Evolutionary conservation across 805 yeast genomes (phyloP).

Genomic region (Cyberlindnera misumaiensis): DNA sequence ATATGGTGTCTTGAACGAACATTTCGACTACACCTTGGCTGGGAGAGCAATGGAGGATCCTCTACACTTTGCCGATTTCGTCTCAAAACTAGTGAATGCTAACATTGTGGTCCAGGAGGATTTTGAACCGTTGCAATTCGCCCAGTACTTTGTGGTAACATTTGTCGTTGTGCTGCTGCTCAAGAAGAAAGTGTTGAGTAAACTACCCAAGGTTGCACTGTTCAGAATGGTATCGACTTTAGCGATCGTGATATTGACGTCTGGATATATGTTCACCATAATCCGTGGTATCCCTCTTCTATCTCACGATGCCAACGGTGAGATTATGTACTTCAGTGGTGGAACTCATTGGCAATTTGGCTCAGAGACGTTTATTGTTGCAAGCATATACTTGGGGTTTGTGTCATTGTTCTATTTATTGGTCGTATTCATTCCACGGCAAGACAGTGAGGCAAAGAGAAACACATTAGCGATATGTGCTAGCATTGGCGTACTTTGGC

Average conservation of each 20-base stretch:
- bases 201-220: constrained; percentile 20
- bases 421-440: constrained; percentile 29
- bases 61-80: constrained; percentile 45
- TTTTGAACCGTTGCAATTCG: constrained; percentile 37
- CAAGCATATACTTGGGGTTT: constrained; percentile 41
- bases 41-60: constrained; percentile 29
- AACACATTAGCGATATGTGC: constrained; percentile 5
- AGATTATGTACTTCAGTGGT: constrained; percentile 54
- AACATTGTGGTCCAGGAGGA: constrained; percentile 36
- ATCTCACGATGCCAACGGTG: constrained; percentile 42
- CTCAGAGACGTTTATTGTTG: constrained; percentile 50
- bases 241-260: constrained; percentile 37
- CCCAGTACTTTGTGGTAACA: constrained; percentile 38
- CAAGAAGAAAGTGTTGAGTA: constrained; percentile 39
- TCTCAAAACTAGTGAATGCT: constrained; percentile 40
- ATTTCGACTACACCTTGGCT: constrained; percentile 30
- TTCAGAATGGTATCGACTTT: constrained; percentile 30
- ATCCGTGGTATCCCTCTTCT: constrained; percentile 59
- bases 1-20: constrained; percentile 25
- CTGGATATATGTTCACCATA: constrained; percentile 61
- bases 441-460: constrained; percentile 10
- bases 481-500: constrained; percentile 14
- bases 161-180: constrained; percentile 38
- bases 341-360: constrained; percentile 69
- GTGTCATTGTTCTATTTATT: constrained; percentile 35